Conservation (phyloP, 805 yeast species). For the Kodamaea kakaduensis region DNA sequence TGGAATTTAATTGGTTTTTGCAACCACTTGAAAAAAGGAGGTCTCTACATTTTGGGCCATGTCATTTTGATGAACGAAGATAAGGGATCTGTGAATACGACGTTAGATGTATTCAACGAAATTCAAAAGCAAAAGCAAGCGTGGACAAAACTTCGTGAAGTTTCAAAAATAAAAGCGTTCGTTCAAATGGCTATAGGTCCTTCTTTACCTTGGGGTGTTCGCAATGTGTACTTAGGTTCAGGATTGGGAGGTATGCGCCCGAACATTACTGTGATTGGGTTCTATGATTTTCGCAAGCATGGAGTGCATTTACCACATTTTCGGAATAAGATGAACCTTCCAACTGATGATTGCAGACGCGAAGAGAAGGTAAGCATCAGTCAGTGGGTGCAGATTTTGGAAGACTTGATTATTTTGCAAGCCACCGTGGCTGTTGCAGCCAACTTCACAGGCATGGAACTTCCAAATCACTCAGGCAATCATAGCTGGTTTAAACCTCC, state of each 20-base stretch:
- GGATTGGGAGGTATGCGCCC: constrained; percentile 99
- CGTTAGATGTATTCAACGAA: constrained; percentile 53
- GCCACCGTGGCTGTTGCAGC: constrained; percentile 93
- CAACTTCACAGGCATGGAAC: constrained; percentile 63
- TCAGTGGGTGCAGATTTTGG: constrained; percentile 91
- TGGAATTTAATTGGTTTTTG: constrained; percentile 93
- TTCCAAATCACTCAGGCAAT: constrained; percentile 50
- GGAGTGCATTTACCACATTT: constrained; percentile 28
- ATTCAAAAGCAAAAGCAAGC: constrained; percentile 69
- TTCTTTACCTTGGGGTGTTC: constrained; percentile 87
- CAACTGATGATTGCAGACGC: constrained; percentile 74
- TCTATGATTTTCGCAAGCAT: constrained; percentile 60
- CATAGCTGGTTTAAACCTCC: constrained; percentile 9
- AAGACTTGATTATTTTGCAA: constrained; percentile 82
- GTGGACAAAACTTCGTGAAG: constrained; percentile 80
- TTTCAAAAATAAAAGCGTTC: constrained; percentile 81
- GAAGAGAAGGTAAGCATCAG: constrained; percentile 66
- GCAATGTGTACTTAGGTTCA: constrained; percentile 87
- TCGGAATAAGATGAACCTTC: constrained; percentile 29
- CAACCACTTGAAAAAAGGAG: constrained; percentile 93
- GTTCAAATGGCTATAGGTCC: constrained; percentile 91
- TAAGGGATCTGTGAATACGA: constrained; percentile 17
- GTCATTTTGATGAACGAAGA: constrained; percentile 60
- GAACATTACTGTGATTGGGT: constrained; percentile 88
- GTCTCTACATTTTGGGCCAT: constrained; percentile 88